Conservation (phyloP, 768 basidiomycete species). For the Hebeloma cylindrosporum region DNA sequence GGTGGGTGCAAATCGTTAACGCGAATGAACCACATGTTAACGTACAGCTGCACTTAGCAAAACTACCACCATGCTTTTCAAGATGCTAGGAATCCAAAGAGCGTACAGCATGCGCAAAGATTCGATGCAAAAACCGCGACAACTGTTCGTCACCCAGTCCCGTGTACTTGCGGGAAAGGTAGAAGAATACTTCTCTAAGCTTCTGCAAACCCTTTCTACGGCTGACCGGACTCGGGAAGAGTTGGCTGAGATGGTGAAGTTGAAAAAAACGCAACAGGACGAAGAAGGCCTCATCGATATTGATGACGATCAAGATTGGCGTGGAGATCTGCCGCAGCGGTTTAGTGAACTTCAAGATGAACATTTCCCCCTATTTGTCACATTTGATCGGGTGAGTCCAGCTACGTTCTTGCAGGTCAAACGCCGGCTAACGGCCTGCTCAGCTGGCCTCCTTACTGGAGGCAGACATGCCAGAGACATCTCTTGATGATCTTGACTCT, state of each 20-base stretch:
- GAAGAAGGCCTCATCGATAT: constrained; percentile 34
- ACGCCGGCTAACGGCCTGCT: constrained; percentile 52
- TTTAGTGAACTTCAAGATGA: constrained; percentile 57
- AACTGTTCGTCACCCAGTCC: constrained; percentile 75
- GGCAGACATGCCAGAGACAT: constrained; percentile 3
- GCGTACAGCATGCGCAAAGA: constrained; percentile 42
- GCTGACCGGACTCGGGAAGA: constrained; percentile 41
- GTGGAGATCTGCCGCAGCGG: constrained; percentile 46
- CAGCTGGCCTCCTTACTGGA: constrained; percentile 23
- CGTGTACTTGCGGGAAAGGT: constrained; percentile 66
- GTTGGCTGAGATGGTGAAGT: constrained; percentile 31
- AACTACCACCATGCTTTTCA: constrained; percentile 77
- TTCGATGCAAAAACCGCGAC: constrained; percentile 49
- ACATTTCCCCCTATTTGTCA: constrained; percentile 71
- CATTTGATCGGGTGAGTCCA: constrained; percentile 55
- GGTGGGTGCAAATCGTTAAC: constrained; percentile 40
- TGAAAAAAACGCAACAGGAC: constrained; percentile 20
- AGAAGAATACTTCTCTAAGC: constrained; percentile 60
- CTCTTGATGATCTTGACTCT: no score
- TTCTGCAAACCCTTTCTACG: constrained; percentile 46
- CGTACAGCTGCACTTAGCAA: constrained; percentile 43
- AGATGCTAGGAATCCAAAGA: constrained; percentile 69
- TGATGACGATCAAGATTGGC: constrained; percentile 47
- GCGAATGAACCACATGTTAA: not conserved
- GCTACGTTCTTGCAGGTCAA: constrained; percentile 7